Evolutionary conservation across 2,329 filamentous ascomycete genomes (phyloP), one percentile per base, ranked within the genome.

Genomic region (Verticillium albo-atrum): DNA sequence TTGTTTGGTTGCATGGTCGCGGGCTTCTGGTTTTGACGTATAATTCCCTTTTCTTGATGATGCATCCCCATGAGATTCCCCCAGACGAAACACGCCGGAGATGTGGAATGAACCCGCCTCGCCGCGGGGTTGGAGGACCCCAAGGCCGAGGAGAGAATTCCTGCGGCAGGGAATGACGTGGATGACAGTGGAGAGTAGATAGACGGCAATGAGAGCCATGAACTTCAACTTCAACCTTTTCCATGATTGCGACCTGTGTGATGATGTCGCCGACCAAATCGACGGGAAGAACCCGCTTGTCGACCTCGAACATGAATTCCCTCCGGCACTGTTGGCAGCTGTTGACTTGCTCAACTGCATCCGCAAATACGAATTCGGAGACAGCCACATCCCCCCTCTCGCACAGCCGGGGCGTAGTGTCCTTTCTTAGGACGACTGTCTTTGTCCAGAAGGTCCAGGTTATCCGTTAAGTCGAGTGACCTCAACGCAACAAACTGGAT

Each of bases 41-140:
- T 58, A 37, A 58, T 58, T 53, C 42, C 55, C 52, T 58, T 57
- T 54, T 37, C 56, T 42, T 60, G 62, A 61, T 64, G 62, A 64
- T 59, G 62, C 63, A 58, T 61, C 63, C 59, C 62, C 61, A 64
- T 63, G 62, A 63, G 60, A 63, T 63, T 63, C 62, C 61, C 62
- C 62, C 54, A 63, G 61, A 64, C 62, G 62, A 63, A 50, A 50
- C 56, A 54, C 59, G 62, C 62, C 62, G 61, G 58, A 50, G 20
- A 64, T 56, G 55, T 63, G 61, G 63, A 59, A 61, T 58, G 63
- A 57, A 57, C 56, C 59, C 28, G 58, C 59, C 58, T 63, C 61
- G 57, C 35, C 56, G 42, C n/a, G 58, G 62, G 62, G 63, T 64
- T 64, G 62, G 62, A 64, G 62, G 62, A 64, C 61, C 62, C 62